These are phyloP conservation scores for Triangularia setosa DNA, from an alignment of 2,329 filamentous ascomycete species.

Conservation along the genomic window DNA sequence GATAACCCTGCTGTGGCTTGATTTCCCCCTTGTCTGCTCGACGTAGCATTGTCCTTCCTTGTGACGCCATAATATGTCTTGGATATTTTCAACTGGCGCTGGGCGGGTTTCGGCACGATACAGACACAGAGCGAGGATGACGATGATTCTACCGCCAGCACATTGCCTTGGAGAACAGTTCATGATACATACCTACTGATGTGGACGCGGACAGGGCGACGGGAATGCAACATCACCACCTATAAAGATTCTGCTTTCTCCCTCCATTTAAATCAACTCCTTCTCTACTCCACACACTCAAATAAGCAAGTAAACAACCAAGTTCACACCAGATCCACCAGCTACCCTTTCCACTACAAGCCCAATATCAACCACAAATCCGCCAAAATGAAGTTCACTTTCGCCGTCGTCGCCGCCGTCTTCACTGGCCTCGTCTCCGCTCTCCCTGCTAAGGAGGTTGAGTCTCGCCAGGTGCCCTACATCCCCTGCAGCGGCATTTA, in stretches of 20 bases:
- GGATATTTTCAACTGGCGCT: neutral
- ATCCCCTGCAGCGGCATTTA: constrained; percentile 41
- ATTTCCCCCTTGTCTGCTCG: neutral
- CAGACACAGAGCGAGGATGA: neutral
- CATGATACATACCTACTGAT: neutral
- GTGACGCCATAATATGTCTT: neutral
- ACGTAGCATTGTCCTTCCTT: neutral
- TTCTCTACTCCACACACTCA: neutral
- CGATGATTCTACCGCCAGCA: neutral
- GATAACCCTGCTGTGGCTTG: neutral
- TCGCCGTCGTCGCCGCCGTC: constrained; percentile 28
- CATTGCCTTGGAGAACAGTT: neutral
- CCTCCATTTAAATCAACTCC: neutral
- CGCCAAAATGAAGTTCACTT: constrained; percentile 32
- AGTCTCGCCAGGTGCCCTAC: constrained; percentile 36
- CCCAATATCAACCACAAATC: neutral
- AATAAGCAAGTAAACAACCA: neutral
- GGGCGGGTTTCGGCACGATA: neutral
- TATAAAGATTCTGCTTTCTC: neutral
- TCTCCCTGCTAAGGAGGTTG: constrained; percentile 29
- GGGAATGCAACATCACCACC: neutral
- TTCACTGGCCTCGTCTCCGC: constrained; percentile 27
- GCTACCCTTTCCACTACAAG: neutral
- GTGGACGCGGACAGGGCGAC: neutral
- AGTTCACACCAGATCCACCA: neutral